Conservation (phyloP, 345 rosid genomes). For the Hevea brasiliensis region DNA sequence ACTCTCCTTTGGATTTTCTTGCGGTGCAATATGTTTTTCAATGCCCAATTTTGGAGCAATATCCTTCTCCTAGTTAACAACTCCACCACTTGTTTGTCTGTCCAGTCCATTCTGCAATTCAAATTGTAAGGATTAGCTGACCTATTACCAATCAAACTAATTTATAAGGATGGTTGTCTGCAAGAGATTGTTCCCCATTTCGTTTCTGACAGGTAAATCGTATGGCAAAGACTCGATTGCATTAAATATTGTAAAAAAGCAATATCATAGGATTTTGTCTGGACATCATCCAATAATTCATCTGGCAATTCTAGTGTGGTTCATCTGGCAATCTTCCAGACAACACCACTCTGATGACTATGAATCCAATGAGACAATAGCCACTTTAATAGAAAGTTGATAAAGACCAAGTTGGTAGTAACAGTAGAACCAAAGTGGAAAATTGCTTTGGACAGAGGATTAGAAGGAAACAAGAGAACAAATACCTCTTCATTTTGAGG, state of each 20-base stretch:
- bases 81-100: slow-evolving; percentile 17
- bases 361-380: neutral
- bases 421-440: slow-evolving; percentile 8
- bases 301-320: neutral
- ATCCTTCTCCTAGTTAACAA: slow-evolving; percentile 20
- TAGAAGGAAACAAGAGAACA: neutral
- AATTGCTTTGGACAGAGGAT: neutral
- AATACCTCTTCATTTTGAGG: slow-evolving; percentile 52
- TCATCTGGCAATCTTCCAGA: neutral
- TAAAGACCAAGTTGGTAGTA: neutral
- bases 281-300: neutral
- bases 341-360: neutral
- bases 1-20: slow-evolving; percentile 29
- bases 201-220: neutral
- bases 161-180: neutral
- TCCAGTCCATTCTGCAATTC: slow-evolving; percentile 55
- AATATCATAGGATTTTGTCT: neutral
- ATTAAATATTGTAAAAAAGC: neutral
- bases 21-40: slow-evolving; percentile 21
- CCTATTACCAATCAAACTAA: neutral
- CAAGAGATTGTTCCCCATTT: slow-evolving; percentile 4
- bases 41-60: slow-evolving; percentile 29
- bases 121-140: slow-evolving; percentile 20
- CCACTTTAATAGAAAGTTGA: slow-evolving; percentile 3
- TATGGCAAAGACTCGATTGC: neutral